Conservation (phyloP, 129 eudicot genomes). For the Flaveria brownii region DNA sequence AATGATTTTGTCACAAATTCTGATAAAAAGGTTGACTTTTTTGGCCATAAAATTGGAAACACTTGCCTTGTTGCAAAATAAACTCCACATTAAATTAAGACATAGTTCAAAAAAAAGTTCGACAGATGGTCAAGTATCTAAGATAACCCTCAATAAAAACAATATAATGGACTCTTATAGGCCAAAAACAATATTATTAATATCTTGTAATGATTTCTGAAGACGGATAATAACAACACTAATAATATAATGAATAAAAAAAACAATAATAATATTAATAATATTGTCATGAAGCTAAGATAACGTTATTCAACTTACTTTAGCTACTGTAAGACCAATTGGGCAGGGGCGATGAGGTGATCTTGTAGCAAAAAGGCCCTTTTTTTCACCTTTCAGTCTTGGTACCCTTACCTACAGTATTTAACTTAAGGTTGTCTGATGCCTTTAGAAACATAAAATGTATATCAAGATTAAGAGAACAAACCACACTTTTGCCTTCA, state of each 20-base stretch:
- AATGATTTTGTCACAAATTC: slow-evolving; percentile 3
- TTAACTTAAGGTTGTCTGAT: slow-evolving; percentile 9
- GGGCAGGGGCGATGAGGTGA: slow-evolving; percentile 98
- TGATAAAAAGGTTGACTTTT: slow-evolving; percentile 1
- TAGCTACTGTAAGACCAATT: slow-evolving; percentile 94
- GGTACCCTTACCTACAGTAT: slow-evolving; percentile 84
- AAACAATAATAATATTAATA: not conserved
- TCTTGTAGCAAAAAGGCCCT: slow-evolving; percentile 94
- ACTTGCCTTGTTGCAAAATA: not conserved
- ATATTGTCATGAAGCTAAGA: not conserved
- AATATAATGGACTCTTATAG: no score
- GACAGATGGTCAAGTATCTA: not conserved
- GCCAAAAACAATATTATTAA: not conserved
- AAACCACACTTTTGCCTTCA: slow-evolving; percentile 80
- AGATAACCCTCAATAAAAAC: not conserved
- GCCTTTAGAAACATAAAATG: not conserved
- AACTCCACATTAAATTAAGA: not conserved
- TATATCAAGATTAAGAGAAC: not conserved
- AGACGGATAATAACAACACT: not conserved
- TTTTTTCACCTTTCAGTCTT: slow-evolving; percentile 79
- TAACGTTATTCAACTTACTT: slow-evolving; percentile 38
- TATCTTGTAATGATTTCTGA: not conserved
- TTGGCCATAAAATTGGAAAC: not conserved
- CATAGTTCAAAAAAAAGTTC: not conserved
- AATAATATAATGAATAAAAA: not conserved